Base-by-base conservation (phyloP, 352 stramenopile genomes). In the Elongisporangium senticosum region DNA sequence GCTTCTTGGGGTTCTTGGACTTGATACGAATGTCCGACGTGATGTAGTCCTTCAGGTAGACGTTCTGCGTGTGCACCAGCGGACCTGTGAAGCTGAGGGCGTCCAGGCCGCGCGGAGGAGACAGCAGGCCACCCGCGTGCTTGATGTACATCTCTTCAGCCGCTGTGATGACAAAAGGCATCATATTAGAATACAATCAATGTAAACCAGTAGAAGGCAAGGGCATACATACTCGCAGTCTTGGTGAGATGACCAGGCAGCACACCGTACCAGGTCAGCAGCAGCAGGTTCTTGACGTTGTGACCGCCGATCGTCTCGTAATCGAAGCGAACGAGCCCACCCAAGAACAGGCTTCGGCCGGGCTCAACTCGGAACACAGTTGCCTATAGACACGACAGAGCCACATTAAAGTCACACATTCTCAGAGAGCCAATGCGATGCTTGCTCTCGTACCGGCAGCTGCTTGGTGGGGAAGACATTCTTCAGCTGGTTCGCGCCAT, bases 261-360 rank as follows among this genome's bases (percentile, higher is more conserved):
- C 26, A 95, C 81, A n/a, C 85, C 85, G 53, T 90, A 88, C 83
- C 83, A 95, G 39, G 83, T 80, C 56, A 95, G 59, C 23, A 95
- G 62, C 28, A 95, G 39, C 20, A 86, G 37, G 62, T 89, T 88
- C 67, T 85, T 80, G 55, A 76, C 68, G 17, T 63, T 72, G 2
- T 72, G 49, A 2, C 53, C 63, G 21, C 62, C 73, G 20, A 74
- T 56, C 4, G 68, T 69, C 59, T 85, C 82, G 53, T 91, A 95
- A 61, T 95, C 85, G 28, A 93, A 90, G 10, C 83, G 85, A 19
- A 64, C 72, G 21, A 95, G 75, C 13, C 74, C 83, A 26, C 85
- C 83, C 6, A 95, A 69, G 58, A 95, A 95, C 28, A 95, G 75
- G 51, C 74, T 91, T 13, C 81, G 83, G 7, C 82, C 83, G 7